Conservation (phyloP, 1,284 basidiomycete genomes). For the Cystobasidium sp. region DNA sequence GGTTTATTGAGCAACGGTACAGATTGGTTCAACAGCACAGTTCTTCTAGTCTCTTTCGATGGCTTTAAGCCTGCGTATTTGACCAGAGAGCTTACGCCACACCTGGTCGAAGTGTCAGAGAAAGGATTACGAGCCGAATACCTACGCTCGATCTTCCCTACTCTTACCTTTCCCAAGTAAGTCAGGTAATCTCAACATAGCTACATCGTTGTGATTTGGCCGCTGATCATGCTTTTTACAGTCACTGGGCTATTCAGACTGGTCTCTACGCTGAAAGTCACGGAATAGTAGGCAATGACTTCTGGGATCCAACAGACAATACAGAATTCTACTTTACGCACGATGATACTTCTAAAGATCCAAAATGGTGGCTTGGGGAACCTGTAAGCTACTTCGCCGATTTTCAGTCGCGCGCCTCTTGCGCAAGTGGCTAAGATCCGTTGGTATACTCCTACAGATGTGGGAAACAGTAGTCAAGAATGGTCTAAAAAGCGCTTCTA, state of each 20-base stretch:
- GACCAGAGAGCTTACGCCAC: conserved; percentile 76
- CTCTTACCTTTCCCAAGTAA: conserved; percentile 73
- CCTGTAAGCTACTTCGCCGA: conserved; percentile 64
- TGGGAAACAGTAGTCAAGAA: conserved; percentile 82
- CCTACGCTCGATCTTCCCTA: conserved; percentile 84
- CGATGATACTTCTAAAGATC: conserved; percentile 65
- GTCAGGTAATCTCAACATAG: conserved; percentile 51
- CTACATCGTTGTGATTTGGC: neutral
- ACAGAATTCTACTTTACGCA: conserved; percentile 73
- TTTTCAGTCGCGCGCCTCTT: neutral
- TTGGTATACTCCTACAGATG: conserved; percentile 63
- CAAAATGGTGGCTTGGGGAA: conserved; percentile 83
- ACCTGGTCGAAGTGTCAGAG: conserved; percentile 75
- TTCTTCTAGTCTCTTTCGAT: conserved; percentile 83
- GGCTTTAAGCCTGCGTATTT: conserved; percentile 84
- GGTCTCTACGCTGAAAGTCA: conserved; percentile 84
- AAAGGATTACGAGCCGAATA: conserved; percentile 80
- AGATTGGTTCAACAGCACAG: conserved; percentile 62
- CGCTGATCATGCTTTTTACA: conserved; percentile 54
- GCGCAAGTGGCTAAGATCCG: neutral
- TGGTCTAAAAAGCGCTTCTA: conserved; percentile 75
- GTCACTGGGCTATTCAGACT: conserved; percentile 85
- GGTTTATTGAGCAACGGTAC: conserved; percentile 24
- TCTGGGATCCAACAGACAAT: conserved; percentile 72
- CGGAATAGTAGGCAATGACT: conserved; percentile 89